These are phyloP conservation scores for Hypocreales sp. DNA, from an alignment of 2,329 filamentous ascomycete genomes.

Conservation along the genomic window DNA sequence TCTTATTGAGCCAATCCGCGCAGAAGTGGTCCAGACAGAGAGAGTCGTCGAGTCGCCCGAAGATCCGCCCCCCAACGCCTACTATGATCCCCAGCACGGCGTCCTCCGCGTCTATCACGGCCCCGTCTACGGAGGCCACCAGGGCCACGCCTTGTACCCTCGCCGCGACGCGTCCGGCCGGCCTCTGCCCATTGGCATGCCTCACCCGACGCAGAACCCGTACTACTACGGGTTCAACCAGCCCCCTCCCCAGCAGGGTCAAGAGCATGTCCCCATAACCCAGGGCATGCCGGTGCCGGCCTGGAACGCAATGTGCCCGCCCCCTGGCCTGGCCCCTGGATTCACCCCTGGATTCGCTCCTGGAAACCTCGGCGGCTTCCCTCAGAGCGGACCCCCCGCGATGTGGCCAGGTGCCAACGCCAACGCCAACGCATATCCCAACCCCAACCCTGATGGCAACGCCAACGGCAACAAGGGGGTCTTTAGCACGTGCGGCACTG, in stretches of 20 bases:
- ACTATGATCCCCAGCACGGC: conserved; percentile 35
- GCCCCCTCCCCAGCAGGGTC: conserved; percentile 2
- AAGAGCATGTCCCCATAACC: conserved; percentile 14
- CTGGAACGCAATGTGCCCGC: conserved; percentile 9
- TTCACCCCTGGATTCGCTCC: conserved; percentile 5
- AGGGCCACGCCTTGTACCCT: conserved; percentile 28
- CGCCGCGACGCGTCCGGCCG: conserved; percentile 14
- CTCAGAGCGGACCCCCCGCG: too few species aligned
- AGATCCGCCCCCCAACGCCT: conserved; percentile 44
- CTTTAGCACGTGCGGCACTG: conserved; percentile 3
- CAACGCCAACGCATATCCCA: neutral
- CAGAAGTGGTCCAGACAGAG: conserved; percentile 37
- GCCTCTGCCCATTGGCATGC: conserved; percentile 24
- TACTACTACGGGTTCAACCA: conserved; percentile 24
- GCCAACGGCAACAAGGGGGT: conserved; percentile 3
- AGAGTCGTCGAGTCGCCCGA: conserved; percentile 34
- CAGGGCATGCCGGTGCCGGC: conserved; percentile 11
- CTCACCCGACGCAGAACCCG: conserved; percentile 25
- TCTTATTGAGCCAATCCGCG: conserved; percentile 29
- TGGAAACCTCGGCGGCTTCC: too few species aligned
- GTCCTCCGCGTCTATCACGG: conserved; percentile 43
- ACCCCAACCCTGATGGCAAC: neutral
- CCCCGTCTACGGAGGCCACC: conserved; percentile 35
- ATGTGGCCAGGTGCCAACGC: too few species aligned
- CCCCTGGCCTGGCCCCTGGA: conserved; percentile 3